Evolutionary conservation across 495 filamentous ascomycete genomes (phyloP), one percentile per base, ranked within the genome.

Genomic region (Viridothelium virens): DNA sequence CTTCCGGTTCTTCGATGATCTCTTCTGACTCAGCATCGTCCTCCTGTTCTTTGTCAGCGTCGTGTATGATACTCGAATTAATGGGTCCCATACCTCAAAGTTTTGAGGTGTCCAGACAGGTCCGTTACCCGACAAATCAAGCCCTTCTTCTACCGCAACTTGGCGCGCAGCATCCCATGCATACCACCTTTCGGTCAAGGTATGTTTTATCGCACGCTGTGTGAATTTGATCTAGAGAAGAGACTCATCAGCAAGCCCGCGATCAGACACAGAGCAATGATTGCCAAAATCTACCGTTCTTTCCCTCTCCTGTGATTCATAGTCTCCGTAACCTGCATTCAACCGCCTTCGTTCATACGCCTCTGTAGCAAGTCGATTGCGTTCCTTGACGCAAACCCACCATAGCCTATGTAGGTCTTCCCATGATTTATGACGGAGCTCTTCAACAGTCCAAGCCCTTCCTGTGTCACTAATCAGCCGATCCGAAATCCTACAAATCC

Each of bases 301-400:
- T 41, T 89, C 81, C 69, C 93, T 83, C 33, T 73, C 73, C 10
- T 74, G 71, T 14, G 82, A 76, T 77, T 95, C 90, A 59, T 77
- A 78, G 6, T 85, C 83, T 62, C 91, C 91, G 70, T 88, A 90
- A 18, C 83, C 84, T 38, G 88, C 79, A 70, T 86, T 78, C 65
- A 89, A 67, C 72, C 87, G 81, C 14, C 79, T 67, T 69, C 86
- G 81, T 79, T 94, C 91, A 66, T 82, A 73, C 16, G 79, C 77
- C 64, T 87, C 85, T 14, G 95, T 97, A n/a, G 85, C 84, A 71
- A 97, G 84, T 61, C 89, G 84, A 76, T 99, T 99, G 70, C 89
- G 84, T 77, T 99, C 95, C 80, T 91, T 95, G 67, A 86, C 81
- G 75, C 95, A 99, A 38, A 91, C 86, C 90, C 91, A 97, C 94